Conservation (phyloP, 129 eudicot genomes). For the Flaveria bidentis region DNA sequence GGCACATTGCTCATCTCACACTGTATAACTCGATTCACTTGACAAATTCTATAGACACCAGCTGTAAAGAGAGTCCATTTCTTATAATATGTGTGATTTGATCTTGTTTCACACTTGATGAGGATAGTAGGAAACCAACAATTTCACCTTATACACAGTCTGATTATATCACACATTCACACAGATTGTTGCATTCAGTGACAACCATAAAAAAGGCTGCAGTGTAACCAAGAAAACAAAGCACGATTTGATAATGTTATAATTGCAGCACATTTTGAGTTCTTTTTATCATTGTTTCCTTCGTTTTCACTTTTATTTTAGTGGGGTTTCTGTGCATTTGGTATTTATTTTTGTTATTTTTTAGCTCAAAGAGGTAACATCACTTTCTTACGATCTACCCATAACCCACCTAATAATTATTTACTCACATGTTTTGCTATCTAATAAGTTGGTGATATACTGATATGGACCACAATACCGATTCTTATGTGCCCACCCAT, state of each 20-base stretch:
- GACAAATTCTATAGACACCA: not conserved
- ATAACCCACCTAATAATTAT: not conserved
- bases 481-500: conserved; percentile 5
- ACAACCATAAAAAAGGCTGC: not conserved
- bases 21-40: not conserved
- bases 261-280: not conserved
- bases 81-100: not conserved
- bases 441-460: not conserved
- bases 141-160: not conserved
- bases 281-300: not conserved
- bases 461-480: not conserved
- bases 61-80: not conserved
- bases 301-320: not conserved
- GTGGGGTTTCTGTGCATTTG: conserved; percentile 8
- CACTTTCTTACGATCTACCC: not conserved
- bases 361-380: conserved; percentile 6
- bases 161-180: not conserved
- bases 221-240: not conserved
- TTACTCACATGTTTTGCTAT: conserved; percentile 8
- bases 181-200: conserved; percentile 6
- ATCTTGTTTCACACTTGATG: conserved; percentile 1
- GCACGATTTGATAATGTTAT: not conserved
- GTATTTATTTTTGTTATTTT: conserved; percentile 17
- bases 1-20: not conserved
- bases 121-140: not conserved